Percentiles rank a stretch among this genome's conserved stretches.
These are phyloP conservation scores for Scutellaria baicalensis DNA, from an alignment of 257 asterid species.

Conservation along the genomic window DNA sequence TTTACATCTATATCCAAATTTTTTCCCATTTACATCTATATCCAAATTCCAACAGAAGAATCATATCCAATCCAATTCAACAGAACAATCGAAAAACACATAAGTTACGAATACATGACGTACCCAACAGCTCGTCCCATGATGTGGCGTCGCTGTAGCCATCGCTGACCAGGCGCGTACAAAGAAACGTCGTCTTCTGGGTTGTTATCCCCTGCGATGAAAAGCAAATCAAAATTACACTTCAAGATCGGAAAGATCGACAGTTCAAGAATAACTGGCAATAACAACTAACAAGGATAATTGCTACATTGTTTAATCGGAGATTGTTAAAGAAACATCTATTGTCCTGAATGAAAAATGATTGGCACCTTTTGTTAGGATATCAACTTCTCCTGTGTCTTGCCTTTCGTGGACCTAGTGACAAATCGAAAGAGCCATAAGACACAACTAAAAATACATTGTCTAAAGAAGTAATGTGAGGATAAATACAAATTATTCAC, in stretches of 20 bases:
- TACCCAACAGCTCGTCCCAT: slow-evolving; percentile 79
- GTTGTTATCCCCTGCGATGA: slow-evolving; percentile 57
- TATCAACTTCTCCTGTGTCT: slow-evolving; percentile 50
- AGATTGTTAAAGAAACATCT: background rate
- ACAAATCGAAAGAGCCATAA: background rate
- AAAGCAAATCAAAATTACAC: background rate
- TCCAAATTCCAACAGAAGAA: background rate
- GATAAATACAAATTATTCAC: background rate
- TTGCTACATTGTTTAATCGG: background rate
- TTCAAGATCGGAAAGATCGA: background rate
- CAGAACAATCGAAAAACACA: too few relatives aligned
- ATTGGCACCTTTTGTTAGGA: slow-evolving; percentile 72
- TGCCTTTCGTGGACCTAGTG: slow-evolving; percentile 57
- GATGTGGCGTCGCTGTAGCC: slow-evolving; percentile 62
- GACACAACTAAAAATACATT: background rate
- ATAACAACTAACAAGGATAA: background rate
- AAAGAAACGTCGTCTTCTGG: slow-evolving; percentile 35
- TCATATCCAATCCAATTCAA: background rate
- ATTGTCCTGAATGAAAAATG: background rate
- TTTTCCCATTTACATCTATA: too few relatives aligned
- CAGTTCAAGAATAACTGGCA: background rate
- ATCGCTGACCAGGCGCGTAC: slow-evolving; percentile 60
- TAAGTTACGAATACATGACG: background rate
- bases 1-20: background rate
- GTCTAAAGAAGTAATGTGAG: background rate